These are phyloP conservation scores for Phytophthora idaei DNA, from an alignment of 352 stramenopile genomes.

Conservation along the genomic window DNA sequence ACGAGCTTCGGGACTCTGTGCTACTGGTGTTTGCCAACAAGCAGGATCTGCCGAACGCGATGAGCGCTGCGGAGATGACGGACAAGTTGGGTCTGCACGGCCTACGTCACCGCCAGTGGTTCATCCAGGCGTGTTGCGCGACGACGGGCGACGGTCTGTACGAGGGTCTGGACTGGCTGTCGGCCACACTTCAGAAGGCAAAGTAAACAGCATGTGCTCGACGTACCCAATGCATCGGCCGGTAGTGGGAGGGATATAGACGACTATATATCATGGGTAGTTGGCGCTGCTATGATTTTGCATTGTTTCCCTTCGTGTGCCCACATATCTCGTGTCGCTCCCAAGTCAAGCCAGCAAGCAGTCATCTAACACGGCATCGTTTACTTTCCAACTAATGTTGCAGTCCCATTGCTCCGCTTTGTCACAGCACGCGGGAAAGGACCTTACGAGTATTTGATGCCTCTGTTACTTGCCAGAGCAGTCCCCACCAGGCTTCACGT, in stretches of 20 bases:
- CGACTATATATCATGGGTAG: conserved; percentile 47
- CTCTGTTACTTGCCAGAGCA: too few species aligned
- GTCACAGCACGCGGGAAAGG: too few species aligned
- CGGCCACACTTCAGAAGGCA: conserved; percentile 81
- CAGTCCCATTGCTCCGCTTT: too few species aligned
- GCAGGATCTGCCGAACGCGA: conserved; percentile 97
- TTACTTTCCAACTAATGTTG: too few species aligned
- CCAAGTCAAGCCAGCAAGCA: not conserved
- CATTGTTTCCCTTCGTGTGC: conserved; percentile 15
- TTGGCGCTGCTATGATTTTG: conserved; percentile 43
- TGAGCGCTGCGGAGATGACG: conserved; percentile 97
- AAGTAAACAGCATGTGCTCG: conserved; percentile 61
- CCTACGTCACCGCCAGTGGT: conserved; percentile 98
- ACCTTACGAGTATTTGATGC: too few species aligned
- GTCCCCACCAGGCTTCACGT: too few species aligned
- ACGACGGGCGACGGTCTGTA: conserved; percentile 99
- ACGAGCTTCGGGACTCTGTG: conserved; percentile 97
- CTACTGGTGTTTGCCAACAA: conserved; percentile 99
- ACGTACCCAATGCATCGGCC: conserved; percentile 39
- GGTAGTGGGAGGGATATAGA: conserved; percentile 42
- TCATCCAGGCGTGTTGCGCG: conserved; percentile 99
- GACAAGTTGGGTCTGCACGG: conserved; percentile 98
- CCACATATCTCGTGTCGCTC: conserved; percentile 14
- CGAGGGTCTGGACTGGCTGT: conserved; percentile 99
- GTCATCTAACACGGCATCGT: conserved; percentile 7